Evolutionary conservation across 1,284 basidiomycete species (phyloP).

Genomic region (Austroboletus niveus): DNA sequence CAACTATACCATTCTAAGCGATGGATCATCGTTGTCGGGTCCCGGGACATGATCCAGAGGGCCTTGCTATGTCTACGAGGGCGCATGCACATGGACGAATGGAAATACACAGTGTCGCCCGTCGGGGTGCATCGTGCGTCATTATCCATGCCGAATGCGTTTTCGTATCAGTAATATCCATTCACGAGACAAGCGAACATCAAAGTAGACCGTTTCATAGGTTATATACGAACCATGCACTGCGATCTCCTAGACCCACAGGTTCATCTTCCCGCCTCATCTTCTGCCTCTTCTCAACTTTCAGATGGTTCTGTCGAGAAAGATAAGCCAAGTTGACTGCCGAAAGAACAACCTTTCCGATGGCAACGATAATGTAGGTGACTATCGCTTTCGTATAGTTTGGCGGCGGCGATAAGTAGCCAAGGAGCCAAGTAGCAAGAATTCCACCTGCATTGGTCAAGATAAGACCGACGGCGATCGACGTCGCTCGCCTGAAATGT

Average conservation of each 20-base stretch:
- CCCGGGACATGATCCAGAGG: too few species aligned
- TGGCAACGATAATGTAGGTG: constrained; percentile 37
- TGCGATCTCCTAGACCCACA: constrained; percentile 24
- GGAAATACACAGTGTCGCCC: too few species aligned
- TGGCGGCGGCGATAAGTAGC: constrained; percentile 43
- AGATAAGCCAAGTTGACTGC: constrained; percentile 32
- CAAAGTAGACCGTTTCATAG: constrained; percentile 10
- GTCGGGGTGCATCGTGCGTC: too few species aligned
- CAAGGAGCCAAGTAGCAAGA: constrained; percentile 53
- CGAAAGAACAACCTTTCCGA: constrained; percentile 34
- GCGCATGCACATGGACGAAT: too few species aligned
- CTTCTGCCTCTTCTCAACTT: constrained; percentile 17
- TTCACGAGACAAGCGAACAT: neutral
- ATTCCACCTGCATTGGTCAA: constrained; percentile 58
- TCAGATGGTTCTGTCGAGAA: constrained; percentile 19
- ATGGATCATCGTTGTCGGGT: too few species aligned
- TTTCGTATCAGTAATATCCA: too few species aligned
- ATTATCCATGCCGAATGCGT: too few species aligned
- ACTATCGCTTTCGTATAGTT: constrained; percentile 40
- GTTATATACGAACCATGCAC: constrained; percentile 32
- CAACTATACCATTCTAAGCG: too few species aligned
- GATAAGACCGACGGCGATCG: constrained; percentile 53
- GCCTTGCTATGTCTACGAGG: too few species aligned
- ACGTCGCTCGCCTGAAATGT: constrained; percentile 51
- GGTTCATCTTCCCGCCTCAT: constrained; percentile 18